phyloP scores from a whole-genome alignment of 176 grass and related monocot species.

The Aegilops umbellulata region DNA sequence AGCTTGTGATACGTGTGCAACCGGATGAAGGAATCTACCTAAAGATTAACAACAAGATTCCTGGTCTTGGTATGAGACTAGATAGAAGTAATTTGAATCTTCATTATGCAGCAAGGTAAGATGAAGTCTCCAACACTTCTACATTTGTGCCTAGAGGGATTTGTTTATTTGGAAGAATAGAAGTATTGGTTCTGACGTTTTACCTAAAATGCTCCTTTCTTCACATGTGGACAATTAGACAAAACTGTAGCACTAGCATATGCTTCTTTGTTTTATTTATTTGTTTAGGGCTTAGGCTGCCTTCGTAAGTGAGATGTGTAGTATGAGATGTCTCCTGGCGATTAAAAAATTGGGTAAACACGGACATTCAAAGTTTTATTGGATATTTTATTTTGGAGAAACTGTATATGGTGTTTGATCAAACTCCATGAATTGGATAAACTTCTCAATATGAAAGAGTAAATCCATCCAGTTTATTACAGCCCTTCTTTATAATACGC shows the following conservation, averaged over 20 bases:
- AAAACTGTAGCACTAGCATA: neutral
- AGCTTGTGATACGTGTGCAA: slow-evolving; percentile 94
- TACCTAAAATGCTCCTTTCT: neutral
- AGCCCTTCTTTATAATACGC: neutral
- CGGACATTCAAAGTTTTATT: too few species aligned
- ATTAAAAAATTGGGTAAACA: too few species aligned
- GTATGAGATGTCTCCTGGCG: neutral
- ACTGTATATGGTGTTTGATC: too few species aligned
- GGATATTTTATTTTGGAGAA: neutral
- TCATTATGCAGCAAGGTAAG: slow-evolving; percentile 88
- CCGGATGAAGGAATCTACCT: slow-evolving; percentile 92
- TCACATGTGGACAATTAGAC: neutral
- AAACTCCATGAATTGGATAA: too few species aligned
- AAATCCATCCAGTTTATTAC: neutral
- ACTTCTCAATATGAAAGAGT: neutral
- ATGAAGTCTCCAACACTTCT: slow-evolving; percentile 23
- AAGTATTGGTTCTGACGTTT: neutral
- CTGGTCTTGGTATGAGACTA: slow-evolving; percentile 83
- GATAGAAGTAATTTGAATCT: slow-evolving; percentile 97
- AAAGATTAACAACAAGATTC: slow-evolving; percentile 97
- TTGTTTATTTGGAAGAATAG: neutral
- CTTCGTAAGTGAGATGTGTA: neutral
- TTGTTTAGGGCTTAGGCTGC: neutral
- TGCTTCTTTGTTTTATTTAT: slow-evolving; percentile 1
- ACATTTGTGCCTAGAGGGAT: neutral